Conservation (phyloP, 768 basidiomycete species). For the Lactarius vividus region DNA sequence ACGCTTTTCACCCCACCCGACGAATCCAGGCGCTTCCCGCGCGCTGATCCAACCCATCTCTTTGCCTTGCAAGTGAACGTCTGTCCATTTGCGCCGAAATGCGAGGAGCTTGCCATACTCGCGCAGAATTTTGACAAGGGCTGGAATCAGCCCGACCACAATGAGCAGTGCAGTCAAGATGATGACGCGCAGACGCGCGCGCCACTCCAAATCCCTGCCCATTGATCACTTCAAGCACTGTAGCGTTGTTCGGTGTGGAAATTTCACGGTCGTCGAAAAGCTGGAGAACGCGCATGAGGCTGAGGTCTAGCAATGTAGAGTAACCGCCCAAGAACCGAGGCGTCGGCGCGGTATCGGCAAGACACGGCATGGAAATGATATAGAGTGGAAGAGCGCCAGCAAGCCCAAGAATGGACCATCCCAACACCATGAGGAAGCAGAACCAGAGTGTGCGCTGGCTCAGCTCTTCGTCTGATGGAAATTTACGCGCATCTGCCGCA, state of each 20-base stretch:
- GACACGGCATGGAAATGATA: constrained; percentile 64
- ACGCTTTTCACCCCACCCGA: constrained; percentile 69
- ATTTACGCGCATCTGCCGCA: constrained; percentile 50
- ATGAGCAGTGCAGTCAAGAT: constrained; percentile 61
- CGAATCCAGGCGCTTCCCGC: constrained; percentile 59
- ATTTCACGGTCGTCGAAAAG: constrained; percentile 48
- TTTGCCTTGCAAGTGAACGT: constrained; percentile 60
- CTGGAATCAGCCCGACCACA: constrained; percentile 61
- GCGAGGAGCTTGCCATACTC: constrained; percentile 59
- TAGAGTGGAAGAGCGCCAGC: constrained; percentile 74
- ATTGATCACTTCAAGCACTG: constrained; percentile 39
- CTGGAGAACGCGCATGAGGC: constrained; percentile 68
- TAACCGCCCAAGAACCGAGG: constrained; percentile 55
- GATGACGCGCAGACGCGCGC: constrained; percentile 62
- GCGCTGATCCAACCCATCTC: constrained; percentile 78
- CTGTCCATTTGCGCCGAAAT: constrained; percentile 58
- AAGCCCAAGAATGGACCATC: constrained; percentile 68
- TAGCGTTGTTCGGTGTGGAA: constrained; percentile 34
- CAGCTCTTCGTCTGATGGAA: constrained; percentile 75
- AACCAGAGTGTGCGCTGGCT: constrained; percentile 69
- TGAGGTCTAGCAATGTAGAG: constrained; percentile 72
- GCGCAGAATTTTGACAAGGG: constrained; percentile 58
- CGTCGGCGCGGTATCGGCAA: constrained; percentile 48
- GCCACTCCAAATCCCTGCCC: constrained; percentile 40
- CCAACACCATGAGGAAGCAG: constrained; percentile 57